phyloP scores from a whole-genome alignment of 2,329 filamentous ascomycete species.

The Exophiala mesophila region DNA sequence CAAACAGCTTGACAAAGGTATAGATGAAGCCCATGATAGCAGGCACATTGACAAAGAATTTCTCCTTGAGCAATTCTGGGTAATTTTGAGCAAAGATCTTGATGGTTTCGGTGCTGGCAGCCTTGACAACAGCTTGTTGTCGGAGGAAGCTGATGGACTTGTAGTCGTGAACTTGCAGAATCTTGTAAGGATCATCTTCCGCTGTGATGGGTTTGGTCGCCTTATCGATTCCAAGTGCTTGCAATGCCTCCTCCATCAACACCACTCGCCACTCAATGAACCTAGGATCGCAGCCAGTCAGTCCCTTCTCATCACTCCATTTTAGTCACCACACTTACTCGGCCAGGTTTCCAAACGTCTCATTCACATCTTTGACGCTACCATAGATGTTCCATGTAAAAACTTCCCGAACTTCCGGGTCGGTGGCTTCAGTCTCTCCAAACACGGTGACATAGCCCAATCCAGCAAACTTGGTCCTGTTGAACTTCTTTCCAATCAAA shows the following conservation, averaged over 20 bases:
- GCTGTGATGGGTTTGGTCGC: constrained; percentile 69
- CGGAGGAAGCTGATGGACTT: constrained; percentile 80
- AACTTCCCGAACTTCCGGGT: constrained; percentile 51
- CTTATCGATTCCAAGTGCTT: constrained; percentile 64
- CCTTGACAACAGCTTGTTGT: constrained; percentile 69
- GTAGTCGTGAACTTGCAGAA: constrained; percentile 93
- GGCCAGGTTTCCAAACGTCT: constrained; percentile 74
- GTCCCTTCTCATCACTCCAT: background rate
- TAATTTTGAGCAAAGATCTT: constrained; percentile 75
- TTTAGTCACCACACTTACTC: constrained; percentile 55
- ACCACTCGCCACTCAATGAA: constrained; percentile 88
- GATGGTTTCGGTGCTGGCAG: constrained; percentile 75
- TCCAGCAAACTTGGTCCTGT: constrained; percentile 65
- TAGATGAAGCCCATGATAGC: constrained; percentile 86
- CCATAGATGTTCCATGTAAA: constrained; percentile 95
- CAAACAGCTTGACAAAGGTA: constrained; percentile 67
- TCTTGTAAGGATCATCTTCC: constrained; percentile 77
- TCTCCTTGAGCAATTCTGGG: constrained; percentile 81
- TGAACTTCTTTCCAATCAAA: constrained; percentile 58
- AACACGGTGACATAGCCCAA: constrained; percentile 79
- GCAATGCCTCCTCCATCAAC: constrained; percentile 81
- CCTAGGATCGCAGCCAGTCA: constrained; percentile 40
- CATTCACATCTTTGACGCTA: constrained; percentile 71
- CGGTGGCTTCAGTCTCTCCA: constrained; percentile 21
- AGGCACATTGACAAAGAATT: constrained; percentile 95